Base-by-base conservation (phyloP, 169 alveolate genomes). In the Plasmodium gonderi region DNA sequence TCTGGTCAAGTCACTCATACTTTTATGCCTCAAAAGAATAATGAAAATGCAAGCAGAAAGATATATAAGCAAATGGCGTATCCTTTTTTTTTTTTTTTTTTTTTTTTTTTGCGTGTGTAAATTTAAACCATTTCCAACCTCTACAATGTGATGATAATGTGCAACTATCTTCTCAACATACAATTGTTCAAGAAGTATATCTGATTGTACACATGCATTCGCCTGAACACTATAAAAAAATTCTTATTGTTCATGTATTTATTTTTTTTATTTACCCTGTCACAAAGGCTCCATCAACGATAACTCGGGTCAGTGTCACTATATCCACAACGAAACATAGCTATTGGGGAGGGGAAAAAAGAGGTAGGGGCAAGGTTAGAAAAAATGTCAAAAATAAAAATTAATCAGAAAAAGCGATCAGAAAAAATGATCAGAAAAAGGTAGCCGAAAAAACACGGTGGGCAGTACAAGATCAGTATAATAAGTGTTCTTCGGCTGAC, bases 261-360 rank as follows among this genome's bases (percentile, higher is more conserved):
- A 1, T 36, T 1, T 6, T 40, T 36, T 31, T 12, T 75, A 42
- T 85, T 31, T 95, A 96, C 98, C 97, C 97, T 9, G 98, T 96
- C 33, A 96, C 95, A 74, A 95, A 95, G 20, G 97, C 98, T 44
- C 99, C 99, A 92, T 97, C 99, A 45, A 97, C 97, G 91, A 97
- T 96, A 72, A 97, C 95, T 89, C 98, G 96, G 65, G 97, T 96
- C 80, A 91, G 92, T 45, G 96, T 97, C 90, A 97, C 96, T 64
- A 97, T 94, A 91, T 97, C 99, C 60, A 97, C 97, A 51, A 97
- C 91, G 90, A 97, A 96, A 95, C 98, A 97, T 80, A 97, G 95
- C 98, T 97, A 91, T 31, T 45, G 31, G 38, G n/a, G 36, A 11
- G 54, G 65, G 26, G 36, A 20, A 47, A 82, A 42, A 12, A 75